Evolutionary conservation across 768 basidiomycete species (phyloP), one percentile per base, ranked within the genome.

Genomic region (Hygrocybe punicea): DNA sequence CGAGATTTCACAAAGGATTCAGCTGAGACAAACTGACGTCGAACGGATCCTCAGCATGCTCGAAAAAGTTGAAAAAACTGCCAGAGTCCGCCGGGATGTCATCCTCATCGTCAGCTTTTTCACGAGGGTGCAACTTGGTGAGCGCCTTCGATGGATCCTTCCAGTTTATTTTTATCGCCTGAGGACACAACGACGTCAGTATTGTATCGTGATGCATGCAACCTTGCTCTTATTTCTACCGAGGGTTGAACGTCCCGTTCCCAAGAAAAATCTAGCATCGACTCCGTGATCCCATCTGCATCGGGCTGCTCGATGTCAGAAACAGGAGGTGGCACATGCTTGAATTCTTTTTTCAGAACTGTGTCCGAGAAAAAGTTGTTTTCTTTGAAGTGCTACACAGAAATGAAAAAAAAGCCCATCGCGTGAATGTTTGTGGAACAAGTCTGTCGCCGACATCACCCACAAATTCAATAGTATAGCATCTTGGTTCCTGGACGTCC

Each of bases 31-130:
- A 67, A n/a, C n/a, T n/a, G n/a, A 91, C 91, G 61, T 91, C 87
- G 59, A 77, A 81, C 13, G 82, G 79, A 66, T 92, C 91, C 37
- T 74, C 66, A 10, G 78, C 76, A 59, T 78, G 66, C 71, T 89
- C 91, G 59, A 93, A 92, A 67, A 88, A 87, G 75, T 92, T 91
- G 81, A 93, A 93, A 77, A 93, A 91, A 66, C 85, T 90, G 55
- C 91, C 91, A 49, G 80, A 72, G 49, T 93, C 91, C 23, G 81
- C 77, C 40, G 79, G 74, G 53, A 80, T 62, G 33, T 86, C 86
- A 23, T 83, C 81, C 16, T 87, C 89, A 23, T 81, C 82, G 8
- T 84, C 84, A 50, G 77, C 84, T 33, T 68, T 63, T 53, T 83
- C 79, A 34, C 85, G 84, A 37, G 91, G 89, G 69, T 93, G 86